Evolutionary conservation across 1,139 yeast species (phyloP).

Genomic region (Kurtzmaniella natalensis): DNA sequence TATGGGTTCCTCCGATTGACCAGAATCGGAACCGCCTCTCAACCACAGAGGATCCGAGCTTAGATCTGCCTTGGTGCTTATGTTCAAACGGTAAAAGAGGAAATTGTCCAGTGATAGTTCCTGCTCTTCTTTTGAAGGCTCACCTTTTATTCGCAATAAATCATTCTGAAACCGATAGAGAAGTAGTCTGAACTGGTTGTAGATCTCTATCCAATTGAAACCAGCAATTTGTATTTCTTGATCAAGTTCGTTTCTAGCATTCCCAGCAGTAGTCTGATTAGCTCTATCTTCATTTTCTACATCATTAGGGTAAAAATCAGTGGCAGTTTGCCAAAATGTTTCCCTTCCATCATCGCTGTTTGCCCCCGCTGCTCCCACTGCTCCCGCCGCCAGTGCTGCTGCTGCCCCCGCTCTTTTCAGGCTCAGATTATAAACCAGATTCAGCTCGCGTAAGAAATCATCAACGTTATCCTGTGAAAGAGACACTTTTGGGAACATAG

Average conservation of each 20-base stretch:
- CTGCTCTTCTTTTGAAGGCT: conserved; percentile 1
- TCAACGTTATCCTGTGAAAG: conserved; percentile 8
- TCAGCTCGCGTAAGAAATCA: no score
- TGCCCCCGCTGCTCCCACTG: no score
- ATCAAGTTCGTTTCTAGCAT: conserved; percentile 1
- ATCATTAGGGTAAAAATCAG: no score
- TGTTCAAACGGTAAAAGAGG: conserved; percentile 25
- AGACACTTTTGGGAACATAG: conserved; percentile 17
- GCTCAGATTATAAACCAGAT: no score
- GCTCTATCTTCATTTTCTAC: conserved; percentile 8
- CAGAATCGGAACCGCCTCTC: background rate
- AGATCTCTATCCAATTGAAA: conserved; percentile 31
- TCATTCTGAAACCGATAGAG: conserved; percentile 31
- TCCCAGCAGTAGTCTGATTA: conserved; percentile 3
- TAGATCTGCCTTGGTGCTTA: conserved; percentile 22
- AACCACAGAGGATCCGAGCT: conserved; percentile 4
- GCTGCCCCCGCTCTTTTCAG: no score
- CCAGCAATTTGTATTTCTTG: conserved; percentile 21
- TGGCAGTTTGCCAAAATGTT: no score
- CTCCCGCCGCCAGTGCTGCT: no score
- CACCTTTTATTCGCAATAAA: conserved; percentile 11
- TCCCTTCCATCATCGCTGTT: no score
- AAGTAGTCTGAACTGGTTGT: conserved; percentile 27
- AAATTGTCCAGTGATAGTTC: conserved; percentile 7
- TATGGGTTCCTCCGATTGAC: conserved; percentile 3